Conservation (phyloP, 306 rosid genomes). For the Amphicarpaea edgeworthii region DNA sequence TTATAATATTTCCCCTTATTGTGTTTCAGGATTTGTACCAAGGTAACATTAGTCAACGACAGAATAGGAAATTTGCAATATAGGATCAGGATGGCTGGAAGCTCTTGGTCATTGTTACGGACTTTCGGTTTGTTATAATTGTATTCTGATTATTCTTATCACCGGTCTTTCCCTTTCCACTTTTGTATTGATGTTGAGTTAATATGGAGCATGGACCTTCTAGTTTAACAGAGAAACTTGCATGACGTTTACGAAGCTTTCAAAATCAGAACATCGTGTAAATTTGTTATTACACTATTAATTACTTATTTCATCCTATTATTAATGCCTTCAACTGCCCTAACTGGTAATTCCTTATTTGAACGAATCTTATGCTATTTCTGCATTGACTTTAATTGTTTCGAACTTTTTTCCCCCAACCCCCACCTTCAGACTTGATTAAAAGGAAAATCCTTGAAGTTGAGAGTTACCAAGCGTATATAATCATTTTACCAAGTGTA, state of each 20-base stretch:
- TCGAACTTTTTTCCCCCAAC: background rate
- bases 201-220: slow-evolving; percentile 11
- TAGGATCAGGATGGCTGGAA: slow-evolving; percentile 37
- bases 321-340: background rate
- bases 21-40: slow-evolving; percentile 48
- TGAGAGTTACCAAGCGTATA: too few relatives aligned
- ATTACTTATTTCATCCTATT: too few relatives aligned
- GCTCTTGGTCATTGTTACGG: slow-evolving; percentile 30
- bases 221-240: slow-evolving; percentile 18
- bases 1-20: slow-evolving; percentile 1
- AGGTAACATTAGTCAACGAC: slow-evolving; percentile 31
- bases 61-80: slow-evolving; percentile 33
- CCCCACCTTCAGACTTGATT: background rate
- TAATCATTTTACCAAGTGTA: too few relatives aligned
- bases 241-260: background rate
- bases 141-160: slow-evolving; percentile 18
- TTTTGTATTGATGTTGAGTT: slow-evolving; percentile 5
- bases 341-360: background rate
- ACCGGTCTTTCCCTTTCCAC: slow-evolving; percentile 14
- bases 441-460: background rate
- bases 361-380: background rate
- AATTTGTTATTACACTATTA: background rate
- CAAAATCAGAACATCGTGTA: slow-evolving; percentile 10
- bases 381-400: background rate
- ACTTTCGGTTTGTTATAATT: slow-evolving; percentile 27